Evolutionary conservation across 2,329 filamentous ascomycete genomes (phyloP), one percentile per base, ranked within the genome.

Genomic region (Beauveria sp.): DNA sequence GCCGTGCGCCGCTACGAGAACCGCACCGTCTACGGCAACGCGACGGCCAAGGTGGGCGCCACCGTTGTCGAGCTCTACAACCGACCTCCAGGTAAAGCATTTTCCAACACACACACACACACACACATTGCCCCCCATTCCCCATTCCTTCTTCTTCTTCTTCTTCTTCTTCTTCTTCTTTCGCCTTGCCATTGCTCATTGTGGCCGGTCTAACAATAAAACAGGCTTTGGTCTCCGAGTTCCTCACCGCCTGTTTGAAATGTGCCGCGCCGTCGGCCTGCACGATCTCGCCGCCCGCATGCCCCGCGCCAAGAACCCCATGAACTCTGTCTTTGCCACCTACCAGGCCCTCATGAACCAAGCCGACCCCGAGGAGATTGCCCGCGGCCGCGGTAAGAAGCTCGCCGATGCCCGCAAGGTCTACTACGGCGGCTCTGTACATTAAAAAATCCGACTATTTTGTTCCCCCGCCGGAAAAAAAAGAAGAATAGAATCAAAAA

Each of bases 291-390:
- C 92, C 18, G 92, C 91, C 54, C 84, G 84, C 66, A 92, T 96
- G 64, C 87, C 88, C 43, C 88, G 93, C 51, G 91, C 91, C 64
- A 85, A 92, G 70, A 97, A 96, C 80, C 91, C 92, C 67, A 96
- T 97, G 92, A 99, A 99, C 80, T 91, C 92, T 20, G 89, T 96
- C 77, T 97, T 97, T 79, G 94, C 94, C 16, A 84, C 91, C 46
- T 90, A 90, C 75, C 75, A 93, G 73, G 93, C 92, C 5, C 80
- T 99, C 64, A 84, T 85, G 73, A 89, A 81, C 78, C 94, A 99
- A 79, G 85, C 85, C 63, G 81, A 96, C 70, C 94, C 94, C 34
- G 91, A 97, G 73, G 87, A 93, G 71, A 88, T 99, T 71, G 94
- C 94, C 61, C 83, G 90, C 55, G 93, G 91, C 57, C 80, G 92